These are phyloP conservation scores for Rehmannia glutinosa DNA, from an alignment of 257 asterid species.

Conservation along the genomic window DNA sequence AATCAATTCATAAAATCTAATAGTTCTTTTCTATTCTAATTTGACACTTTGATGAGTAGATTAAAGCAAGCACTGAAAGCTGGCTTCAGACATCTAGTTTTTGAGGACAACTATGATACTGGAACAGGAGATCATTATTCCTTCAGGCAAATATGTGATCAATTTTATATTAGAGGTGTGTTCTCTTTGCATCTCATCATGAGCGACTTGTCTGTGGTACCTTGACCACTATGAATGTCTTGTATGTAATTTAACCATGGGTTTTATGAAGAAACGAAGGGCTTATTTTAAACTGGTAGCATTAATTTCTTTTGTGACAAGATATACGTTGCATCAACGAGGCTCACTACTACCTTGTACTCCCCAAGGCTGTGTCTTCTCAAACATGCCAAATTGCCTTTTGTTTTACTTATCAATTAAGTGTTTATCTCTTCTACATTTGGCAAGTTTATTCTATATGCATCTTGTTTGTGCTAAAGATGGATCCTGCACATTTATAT, in stretches of 20 bases:
- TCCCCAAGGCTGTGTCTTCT: too few relatives aligned
- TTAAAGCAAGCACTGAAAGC: slow-evolving; percentile 91
- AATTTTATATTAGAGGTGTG: slow-evolving; percentile 72
- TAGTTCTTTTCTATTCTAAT: background rate
- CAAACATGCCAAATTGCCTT: too few relatives aligned
- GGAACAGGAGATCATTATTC: slow-evolving; percentile 98
- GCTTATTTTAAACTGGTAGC: background rate
- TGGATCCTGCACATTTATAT: background rate
- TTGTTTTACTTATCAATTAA: too few relatives aligned
- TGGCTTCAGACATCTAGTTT: slow-evolving; percentile 89
- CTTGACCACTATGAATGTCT: background rate
- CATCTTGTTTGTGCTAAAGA: background rate
- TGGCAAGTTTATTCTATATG: background rate
- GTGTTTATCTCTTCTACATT: background rate
- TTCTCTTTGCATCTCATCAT: slow-evolving; percentile 8
- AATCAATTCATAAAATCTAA: background rate
- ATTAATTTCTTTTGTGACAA: too few relatives aligned
- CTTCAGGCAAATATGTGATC: slow-evolving; percentile 95
- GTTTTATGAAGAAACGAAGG: background rate
- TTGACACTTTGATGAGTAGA: slow-evolving; percentile 35
- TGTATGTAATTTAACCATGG: background rate
- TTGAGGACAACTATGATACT: slow-evolving; percentile 96
- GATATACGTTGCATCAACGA: too few relatives aligned
- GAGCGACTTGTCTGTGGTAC: background rate
- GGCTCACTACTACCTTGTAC: too few relatives aligned